Evolutionary conservation across 176 grass and related monocot species (phyloP), one percentile per base, ranked within the genome.

Genomic region (Oropetium thomaeum): DNA sequence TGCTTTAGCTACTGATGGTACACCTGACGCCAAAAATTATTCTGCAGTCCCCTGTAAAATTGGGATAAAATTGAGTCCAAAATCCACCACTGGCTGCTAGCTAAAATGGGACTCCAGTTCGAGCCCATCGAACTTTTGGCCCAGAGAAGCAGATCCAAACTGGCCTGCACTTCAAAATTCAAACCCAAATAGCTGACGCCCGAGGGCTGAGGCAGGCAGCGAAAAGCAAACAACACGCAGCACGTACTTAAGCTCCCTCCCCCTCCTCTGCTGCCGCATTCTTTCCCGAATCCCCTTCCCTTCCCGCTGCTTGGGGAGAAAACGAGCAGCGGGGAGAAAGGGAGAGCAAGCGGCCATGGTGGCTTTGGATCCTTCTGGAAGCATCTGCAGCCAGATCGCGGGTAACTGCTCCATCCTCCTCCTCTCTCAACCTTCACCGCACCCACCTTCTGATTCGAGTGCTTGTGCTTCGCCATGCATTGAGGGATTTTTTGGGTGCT

Each of bases 121-220:
- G 16, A 22, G 68, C 43, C 47, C 37, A 58, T 25, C n/a, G 5
- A 9, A 5, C 0, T 20, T 48, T 61, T 14, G 43, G 43, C 33
- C 62, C 34, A 32, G 20, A 0, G 12, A 43, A 75, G 1, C 0
- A 30, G 69, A n/a, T 17, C 19, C 12, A 85, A 14, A 32, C 62
- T 15, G 28, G 31, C 62, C 69, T 31, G 39, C 13, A 33, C 11
- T 38, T 72, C 11, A 26, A 80, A 86, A 54, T 81, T 86, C 57
- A 63, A 81, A 81, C 37, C n/a, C 34, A 40, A 55, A 2, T 7
- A 42, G 8, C 23, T 19, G 33, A 63, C 57, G 25, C 17, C 19
- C 0, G 12, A 34, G 11, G 25, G 12, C 19, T 0, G 12, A 34
- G 11, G 26, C 7, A n/a, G 45, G n/a, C 32, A 66, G 34, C 13